Conservation (phyloP, 2,329 filamentous ascomycete species). For the Graphilbum fragrans region DNA sequence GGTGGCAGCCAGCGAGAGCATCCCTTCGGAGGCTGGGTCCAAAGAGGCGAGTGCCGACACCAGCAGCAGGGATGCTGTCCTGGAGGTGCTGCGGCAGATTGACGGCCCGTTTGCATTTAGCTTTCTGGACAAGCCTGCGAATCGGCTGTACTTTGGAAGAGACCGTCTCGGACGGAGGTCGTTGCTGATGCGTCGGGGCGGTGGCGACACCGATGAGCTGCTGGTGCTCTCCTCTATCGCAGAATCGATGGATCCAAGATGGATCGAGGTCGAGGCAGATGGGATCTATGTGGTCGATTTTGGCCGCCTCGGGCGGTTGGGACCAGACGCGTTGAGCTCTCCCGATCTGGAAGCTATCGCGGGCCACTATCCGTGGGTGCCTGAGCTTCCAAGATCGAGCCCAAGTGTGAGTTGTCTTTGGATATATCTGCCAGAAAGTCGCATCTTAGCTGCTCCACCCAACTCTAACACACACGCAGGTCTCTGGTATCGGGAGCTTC, state of each 20-base stretch:
- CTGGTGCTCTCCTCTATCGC: slow-evolving; percentile 58
- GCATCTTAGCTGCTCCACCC: too few species aligned
- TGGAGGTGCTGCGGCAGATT: slow-evolving; percentile 46
- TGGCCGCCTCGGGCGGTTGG: slow-evolving; percentile 8
- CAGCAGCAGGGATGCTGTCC: not conserved
- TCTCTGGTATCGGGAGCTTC: slow-evolving; percentile 33
- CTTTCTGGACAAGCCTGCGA: slow-evolving; percentile 55
- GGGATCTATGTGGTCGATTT: slow-evolving; percentile 64
- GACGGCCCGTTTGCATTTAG: slow-evolving; percentile 85
- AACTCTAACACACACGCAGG: too few species aligned
- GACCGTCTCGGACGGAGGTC: slow-evolving; percentile 84
- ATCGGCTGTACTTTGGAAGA: slow-evolving; percentile 65
- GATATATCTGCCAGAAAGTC: too few species aligned
- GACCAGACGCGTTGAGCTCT: not conserved
- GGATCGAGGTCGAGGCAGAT: slow-evolving; percentile 75
- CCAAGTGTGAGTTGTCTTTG: slow-evolving; percentile 20
- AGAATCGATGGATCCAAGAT: slow-evolving; percentile 37
- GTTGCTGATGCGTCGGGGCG: slow-evolving; percentile 41
- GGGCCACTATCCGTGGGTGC: not conserved
- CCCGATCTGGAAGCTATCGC: not conserved
- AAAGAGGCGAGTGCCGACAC: not conserved
- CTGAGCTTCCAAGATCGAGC: too few species aligned
- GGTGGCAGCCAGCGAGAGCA: slow-evolving; percentile 23
- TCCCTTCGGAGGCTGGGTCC: too few species aligned
- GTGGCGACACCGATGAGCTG: slow-evolving; percentile 20